These are phyloP conservation scores for Fusarium hainanense DNA, from an alignment of 2,329 filamentous ascomycete genomes.

Conservation along the genomic window DNA sequence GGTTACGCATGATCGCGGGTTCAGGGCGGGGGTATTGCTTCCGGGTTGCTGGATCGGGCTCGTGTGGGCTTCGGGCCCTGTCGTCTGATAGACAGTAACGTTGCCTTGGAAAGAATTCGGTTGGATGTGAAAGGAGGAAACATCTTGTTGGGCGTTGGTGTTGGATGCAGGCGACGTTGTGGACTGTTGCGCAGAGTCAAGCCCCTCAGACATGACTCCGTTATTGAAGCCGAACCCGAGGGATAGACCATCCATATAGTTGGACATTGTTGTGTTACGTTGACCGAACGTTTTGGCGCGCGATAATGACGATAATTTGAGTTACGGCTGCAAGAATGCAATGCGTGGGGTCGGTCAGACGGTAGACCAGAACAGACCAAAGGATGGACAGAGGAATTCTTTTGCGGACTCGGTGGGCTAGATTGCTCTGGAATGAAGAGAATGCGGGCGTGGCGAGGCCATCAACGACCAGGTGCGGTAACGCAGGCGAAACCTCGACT, in stretches of 20 bases:
- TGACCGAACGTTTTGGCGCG: background rate
- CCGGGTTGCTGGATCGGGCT: constrained; percentile 51
- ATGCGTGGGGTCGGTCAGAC: constrained; percentile 13
- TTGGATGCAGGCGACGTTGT: constrained; percentile 42
- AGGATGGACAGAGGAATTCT: constrained; percentile 20
- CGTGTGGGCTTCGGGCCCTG: constrained; percentile 54
- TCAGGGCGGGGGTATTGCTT: constrained; percentile 52
- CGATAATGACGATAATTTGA: constrained; percentile 3
- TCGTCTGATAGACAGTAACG: constrained; percentile 55
- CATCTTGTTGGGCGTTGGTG: constrained; percentile 37
- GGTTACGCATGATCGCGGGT: constrained; percentile 63
- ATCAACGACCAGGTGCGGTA: constrained; percentile 24
- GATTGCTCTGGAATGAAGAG: constrained; percentile 3
- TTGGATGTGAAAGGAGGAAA: constrained; percentile 23
- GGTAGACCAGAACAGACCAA: background rate
- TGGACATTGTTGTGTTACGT: constrained; percentile 40
- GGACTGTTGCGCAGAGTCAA: constrained; percentile 38
- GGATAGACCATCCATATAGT: constrained; percentile 40
- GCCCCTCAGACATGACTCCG: constrained; percentile 35
- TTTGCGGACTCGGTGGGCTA: constrained; percentile 20
- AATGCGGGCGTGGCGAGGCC: constrained; percentile 26
- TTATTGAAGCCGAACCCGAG: constrained; percentile 44
- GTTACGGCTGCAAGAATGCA: constrained; percentile 6
- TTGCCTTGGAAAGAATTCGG: constrained; percentile 46
- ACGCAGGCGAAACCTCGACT: constrained; percentile 11